Evolutionary conservation across 305 asterid species (phyloP), one percentile per base, ranked within the genome.

Genomic region (Fraxinus platypoda): DNA sequence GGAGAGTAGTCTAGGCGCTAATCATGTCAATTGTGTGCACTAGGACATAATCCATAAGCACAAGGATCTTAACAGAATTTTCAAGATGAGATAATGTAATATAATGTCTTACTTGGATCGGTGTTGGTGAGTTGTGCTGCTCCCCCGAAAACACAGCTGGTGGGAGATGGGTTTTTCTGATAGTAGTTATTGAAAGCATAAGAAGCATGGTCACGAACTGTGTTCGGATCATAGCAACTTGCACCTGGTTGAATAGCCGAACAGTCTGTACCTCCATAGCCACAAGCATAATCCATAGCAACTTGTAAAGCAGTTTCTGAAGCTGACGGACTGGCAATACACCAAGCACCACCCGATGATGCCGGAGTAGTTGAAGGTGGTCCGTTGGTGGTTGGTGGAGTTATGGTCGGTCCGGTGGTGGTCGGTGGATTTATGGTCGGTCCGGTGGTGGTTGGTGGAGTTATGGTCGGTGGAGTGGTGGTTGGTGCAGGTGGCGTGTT

Each of bases 251-350:
- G 94, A 79, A 90, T 75, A 35, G 90, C 87, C 2, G 94, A 86
- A 73, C 94, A 90, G 81, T 89, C 91, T 13, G 94, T 84, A 25
- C 94, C 94, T 19, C 90, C 91, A 70, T 85, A 90, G 46, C 94
- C 94, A 75, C 94, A 90, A 13, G 94, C 94, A 73, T 90, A 90
- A 85, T 90, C 94, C 86, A 90, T 80, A 23, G 94, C 94, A 37
- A 90, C 94, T 81, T 90, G 94, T 49, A 90, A 66, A 81, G 92
- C 90, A 17, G 92, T 90, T 84, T 85, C 84, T 23, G 94, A 87
- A 66, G 90, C 94, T 43, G 81, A 37, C 23, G 94, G 75, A 74
- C 68, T 89, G 82, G 94, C 92, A 37, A 88, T 80, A 86, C 94
- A 90, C 94, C 94, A 90, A 3, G 89, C 87, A 43, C 76, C 75